A percentile compares a stretch with the other conserved stretches of the same genome.
These are phyloP conservation scores for Wallacemonas rigidus DNA, from an alignment of 208 protist genomes.

Conservation along the genomic window DNA sequence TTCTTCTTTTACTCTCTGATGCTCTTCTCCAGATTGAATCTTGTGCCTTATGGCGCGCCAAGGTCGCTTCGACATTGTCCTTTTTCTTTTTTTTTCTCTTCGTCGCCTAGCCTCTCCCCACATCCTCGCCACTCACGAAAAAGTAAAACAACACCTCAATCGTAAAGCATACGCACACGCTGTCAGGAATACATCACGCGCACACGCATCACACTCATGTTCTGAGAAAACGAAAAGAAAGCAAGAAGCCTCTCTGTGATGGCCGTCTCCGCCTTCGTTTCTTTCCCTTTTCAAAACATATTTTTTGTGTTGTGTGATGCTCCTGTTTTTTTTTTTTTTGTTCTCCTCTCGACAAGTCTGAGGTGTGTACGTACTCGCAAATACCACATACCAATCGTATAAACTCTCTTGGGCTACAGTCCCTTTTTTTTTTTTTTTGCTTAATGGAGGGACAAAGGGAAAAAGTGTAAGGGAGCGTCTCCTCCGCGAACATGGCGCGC, in stretches of 20 bases:
- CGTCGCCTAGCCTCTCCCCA: slow-evolving; percentile 6
- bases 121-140: background rate
- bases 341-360: background rate
- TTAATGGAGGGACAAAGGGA: background rate
- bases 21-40: slow-evolving; percentile 2
- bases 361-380: too few relatives aligned
- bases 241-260: too few relatives aligned
- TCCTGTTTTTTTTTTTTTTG: slow-evolving; percentile 8
- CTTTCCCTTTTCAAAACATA: background rate
- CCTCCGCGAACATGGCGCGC: too few relatives aligned
- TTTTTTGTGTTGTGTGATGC: background rate
- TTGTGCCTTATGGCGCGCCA: slow-evolving; percentile 14
- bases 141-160: background rate
- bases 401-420: too few relatives aligned
- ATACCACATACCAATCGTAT: too few relatives aligned
- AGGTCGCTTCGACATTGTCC: slow-evolving; percentile 4
- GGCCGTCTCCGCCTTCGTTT: too few relatives aligned
- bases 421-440: background rate
- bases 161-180: background rate
- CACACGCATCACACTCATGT: too few relatives aligned
- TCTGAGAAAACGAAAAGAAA: too few relatives aligned
- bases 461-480: too few relatives aligned
- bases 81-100: slow-evolving; percentile 18
- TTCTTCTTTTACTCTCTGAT: slow-evolving; percentile 10
- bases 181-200: background rate